phyloP scores from a whole-genome alignment of 2,329 filamentous ascomycete genomes.

The Rhinocladiella similis region DNA sequence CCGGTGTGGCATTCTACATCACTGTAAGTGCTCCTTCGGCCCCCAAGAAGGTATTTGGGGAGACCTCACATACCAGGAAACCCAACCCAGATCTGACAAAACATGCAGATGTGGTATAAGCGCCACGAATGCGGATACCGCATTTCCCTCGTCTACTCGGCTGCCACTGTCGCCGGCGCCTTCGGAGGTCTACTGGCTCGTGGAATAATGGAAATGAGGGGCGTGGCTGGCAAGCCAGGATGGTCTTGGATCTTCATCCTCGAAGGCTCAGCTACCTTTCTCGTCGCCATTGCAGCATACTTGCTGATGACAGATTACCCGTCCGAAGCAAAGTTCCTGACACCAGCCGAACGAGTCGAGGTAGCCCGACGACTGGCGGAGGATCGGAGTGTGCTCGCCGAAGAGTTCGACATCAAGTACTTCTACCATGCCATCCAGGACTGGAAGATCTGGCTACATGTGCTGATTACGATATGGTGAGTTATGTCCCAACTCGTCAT shows the following conservation, averaged over 20 bases:
- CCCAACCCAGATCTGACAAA: background rate
- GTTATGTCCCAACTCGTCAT: background rate
- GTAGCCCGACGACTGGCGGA: conserved; percentile 38
- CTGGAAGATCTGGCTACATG: conserved; percentile 50
- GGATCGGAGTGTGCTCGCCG: conserved; percentile 46
- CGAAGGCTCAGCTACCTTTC: conserved; percentile 45
- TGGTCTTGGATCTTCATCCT: conserved; percentile 47
- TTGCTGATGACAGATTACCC: conserved; percentile 53
- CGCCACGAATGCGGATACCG: conserved; percentile 21
- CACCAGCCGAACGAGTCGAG: conserved; percentile 41
- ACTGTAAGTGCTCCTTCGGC: conserved; percentile 3
- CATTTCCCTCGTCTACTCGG: conserved; percentile 24
- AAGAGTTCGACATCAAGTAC: conserved; percentile 47
- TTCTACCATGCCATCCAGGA: conserved; percentile 51
- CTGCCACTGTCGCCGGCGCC: conserved; percentile 22
- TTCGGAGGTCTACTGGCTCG: conserved; percentile 37
- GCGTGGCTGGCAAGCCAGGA: conserved; percentile 41
- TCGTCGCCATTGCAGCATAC: conserved; percentile 46
- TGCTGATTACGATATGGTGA: conserved; percentile 26
- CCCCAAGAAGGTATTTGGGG: background rate
- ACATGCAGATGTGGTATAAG: conserved; percentile 3
- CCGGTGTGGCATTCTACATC: conserved; percentile 35
- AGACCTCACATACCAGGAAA: background rate
- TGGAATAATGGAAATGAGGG: conserved; percentile 44
- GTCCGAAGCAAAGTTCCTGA: conserved; percentile 49